Base-by-base conservation (phyloP, 371 early-diverging fungal genomes). In the Homolaphlyctis polyrhiza region DNA sequence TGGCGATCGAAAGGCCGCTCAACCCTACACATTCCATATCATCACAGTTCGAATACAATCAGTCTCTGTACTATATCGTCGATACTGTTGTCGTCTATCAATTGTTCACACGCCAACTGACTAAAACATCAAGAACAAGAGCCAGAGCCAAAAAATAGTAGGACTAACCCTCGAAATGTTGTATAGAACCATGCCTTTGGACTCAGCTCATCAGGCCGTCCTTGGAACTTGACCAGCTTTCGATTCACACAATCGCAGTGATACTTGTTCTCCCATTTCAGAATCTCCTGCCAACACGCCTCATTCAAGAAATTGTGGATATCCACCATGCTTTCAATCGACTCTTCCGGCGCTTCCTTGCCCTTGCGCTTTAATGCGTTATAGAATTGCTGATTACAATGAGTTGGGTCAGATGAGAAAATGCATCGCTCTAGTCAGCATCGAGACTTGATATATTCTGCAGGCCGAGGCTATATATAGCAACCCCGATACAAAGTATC, bases 301-400 rank as follows among this genome's bases (percentile, higher is more conserved):
- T 98, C 97, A 68, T 98, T 98, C 70, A 98, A 81, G 65, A 92
- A 91, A 74, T 98, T 98, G 76, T 98, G 98, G 67, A 98, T 96
- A 68, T 91, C 88, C 0, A 97, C 96, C 90, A 98, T 94, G 0
- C 88, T 88, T 49, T 89, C 90, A 57, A 98, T 86, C 55, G 92
- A 87, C 43, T 87, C 87, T 70, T 95, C 96, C 3, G 89, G 89
- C 0, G 97, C 90, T 51, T 92, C 87, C 94, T 91, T 92, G 36
- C 92, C 91, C 71, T 98, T 98, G 36, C 96, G 84, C 59, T 88
- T 87, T 55, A 98, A 79, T 0, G 98, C 97, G 70, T 94, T 94
- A 77, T 92, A 97, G 73, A 98, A 98, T 73, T 92, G 92, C 74
- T 95, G 94, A 11, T 27, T n/a, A n/a, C 51, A n/a, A 51, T 13